phyloP scores from a whole-genome alignment of 2,329 filamentous ascomycete species.

The Talaromyces sp. region DNA sequence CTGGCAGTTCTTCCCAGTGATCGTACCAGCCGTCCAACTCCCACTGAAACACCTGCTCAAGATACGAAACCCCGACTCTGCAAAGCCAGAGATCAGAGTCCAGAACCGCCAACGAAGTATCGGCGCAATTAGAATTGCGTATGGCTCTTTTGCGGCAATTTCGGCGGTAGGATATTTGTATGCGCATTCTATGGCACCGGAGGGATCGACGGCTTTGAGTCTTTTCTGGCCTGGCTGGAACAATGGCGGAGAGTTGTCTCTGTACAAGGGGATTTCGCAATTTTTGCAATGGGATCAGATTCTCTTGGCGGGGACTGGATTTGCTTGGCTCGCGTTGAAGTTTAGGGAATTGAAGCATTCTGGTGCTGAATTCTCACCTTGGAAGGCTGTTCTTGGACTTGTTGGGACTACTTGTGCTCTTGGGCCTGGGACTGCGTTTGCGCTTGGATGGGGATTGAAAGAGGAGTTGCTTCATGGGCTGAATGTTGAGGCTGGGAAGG shows the following conservation, averaged over 20 bases:
- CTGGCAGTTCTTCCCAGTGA: slow-evolving; percentile 2
- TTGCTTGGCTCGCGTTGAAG: background rate
- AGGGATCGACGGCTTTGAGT: background rate
- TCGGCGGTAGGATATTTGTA: background rate
- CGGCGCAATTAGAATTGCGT: background rate
- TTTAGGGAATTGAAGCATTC: background rate
- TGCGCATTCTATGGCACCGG: background rate
- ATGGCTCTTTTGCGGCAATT: background rate
- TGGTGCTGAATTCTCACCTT: background rate
- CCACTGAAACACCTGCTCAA: background rate
- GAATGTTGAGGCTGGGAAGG: too few species aligned
- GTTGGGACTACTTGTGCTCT: background rate
- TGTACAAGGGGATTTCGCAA: background rate
- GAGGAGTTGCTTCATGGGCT: slow-evolving; percentile 1
- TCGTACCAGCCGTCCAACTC: background rate
- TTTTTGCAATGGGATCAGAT: slow-evolving; percentile 1
- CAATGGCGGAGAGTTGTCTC: background rate
- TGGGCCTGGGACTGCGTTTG: slow-evolving; percentile 2
- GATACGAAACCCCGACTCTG: background rate
- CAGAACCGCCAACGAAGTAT: background rate
- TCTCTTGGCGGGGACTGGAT: background rate
- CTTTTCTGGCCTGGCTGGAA: background rate
- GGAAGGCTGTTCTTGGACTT: background rate
- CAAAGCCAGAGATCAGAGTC: background rate
- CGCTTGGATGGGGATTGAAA: slow-evolving; percentile 2